A percentile compares a stretch with the other conserved stretches of the same genome.
These are phyloP conservation scores for Lactarius indigo DNA, from an alignment of 768 basidiomycete genomes.

Conservation along the genomic window DNA sequence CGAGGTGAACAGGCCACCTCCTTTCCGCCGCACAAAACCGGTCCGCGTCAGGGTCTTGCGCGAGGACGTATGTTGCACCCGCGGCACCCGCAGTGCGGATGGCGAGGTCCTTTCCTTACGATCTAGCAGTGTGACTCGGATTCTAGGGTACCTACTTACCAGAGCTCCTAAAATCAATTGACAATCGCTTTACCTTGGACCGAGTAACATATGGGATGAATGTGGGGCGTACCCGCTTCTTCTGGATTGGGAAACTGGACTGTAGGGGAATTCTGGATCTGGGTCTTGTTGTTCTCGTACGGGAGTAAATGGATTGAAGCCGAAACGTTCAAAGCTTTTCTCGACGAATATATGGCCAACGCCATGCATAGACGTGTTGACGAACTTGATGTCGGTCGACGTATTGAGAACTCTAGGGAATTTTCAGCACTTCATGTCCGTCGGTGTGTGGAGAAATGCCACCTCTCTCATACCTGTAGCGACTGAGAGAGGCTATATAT, in stretches of 20 bases:
- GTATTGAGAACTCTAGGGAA: slow-evolving; percentile 39
- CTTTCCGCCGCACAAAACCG: slow-evolving; percentile 76
- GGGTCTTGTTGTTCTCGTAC: slow-evolving; percentile 67
- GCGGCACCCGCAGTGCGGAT: slow-evolving; percentile 54
- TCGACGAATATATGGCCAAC: slow-evolving; percentile 67
- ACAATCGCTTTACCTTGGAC: background rate
- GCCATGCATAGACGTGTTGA: slow-evolving; percentile 90
- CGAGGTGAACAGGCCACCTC: slow-evolving; percentile 38
- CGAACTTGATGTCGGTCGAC: slow-evolving; percentile 50
- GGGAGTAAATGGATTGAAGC: slow-evolving; percentile 55
- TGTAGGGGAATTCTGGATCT: slow-evolving; percentile 84
- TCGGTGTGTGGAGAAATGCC: background rate
- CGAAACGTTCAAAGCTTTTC: slow-evolving; percentile 54
- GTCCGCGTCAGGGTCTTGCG: slow-evolving; percentile 89
- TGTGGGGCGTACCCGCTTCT: slow-evolving; percentile 60
- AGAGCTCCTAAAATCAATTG: slow-evolving; percentile 26
- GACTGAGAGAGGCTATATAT: slow-evolving; percentile 33
- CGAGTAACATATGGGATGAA: background rate
- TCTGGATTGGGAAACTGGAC: slow-evolving; percentile 88
- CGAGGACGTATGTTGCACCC: slow-evolving; percentile 63
- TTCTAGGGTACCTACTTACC: slow-evolving; percentile 16
- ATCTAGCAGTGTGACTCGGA: background rate
- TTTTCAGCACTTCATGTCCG: background rate
- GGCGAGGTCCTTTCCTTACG: slow-evolving; percentile 59
- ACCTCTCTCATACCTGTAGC: slow-evolving; percentile 16